Evolutionary conservation across 148 eudicot genomes (phyloP).

Genomic region (Fagopyrum esculentum): DNA sequence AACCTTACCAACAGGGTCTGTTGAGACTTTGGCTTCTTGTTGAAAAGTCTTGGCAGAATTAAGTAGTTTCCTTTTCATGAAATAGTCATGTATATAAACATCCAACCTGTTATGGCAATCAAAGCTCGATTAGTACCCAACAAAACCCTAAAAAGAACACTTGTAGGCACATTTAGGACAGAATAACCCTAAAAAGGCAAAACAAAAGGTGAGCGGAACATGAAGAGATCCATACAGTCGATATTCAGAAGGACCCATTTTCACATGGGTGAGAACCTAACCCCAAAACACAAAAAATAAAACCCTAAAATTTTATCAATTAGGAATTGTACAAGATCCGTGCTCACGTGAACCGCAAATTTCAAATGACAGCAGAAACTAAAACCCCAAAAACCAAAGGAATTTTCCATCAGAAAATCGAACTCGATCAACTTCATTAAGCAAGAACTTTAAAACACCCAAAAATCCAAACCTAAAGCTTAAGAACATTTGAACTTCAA

Average conservation of each 20-base stretch:
- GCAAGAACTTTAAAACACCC: not conserved
- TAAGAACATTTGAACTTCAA: not conserved
- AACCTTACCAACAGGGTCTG: conserved; percentile 42
- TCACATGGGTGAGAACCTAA: conserved; percentile 5
- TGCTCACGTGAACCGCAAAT: not conserved
- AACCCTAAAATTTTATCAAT: not conserved
- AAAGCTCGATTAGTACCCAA: conserved; percentile 3
- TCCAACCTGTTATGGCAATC: conserved; percentile 31
- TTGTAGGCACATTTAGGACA: conserved; percentile 4
- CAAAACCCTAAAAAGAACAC: not conserved
- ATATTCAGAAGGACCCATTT: conserved; percentile 8
- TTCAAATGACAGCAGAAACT: not conserved
- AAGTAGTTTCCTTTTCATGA: conserved; percentile 44
- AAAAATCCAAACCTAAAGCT: not conserved
- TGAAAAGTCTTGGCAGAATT: conserved; percentile 47
- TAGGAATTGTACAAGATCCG: conserved; percentile 5
- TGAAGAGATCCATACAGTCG: conserved; percentile 2
- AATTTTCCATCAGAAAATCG: not conserved
- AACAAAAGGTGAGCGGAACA: conserved; percentile 11
- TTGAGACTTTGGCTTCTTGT: conserved; percentile 41
- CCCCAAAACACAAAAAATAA: not conserved
- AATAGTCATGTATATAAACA: conserved; percentile 46
- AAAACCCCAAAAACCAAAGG: not conserved
- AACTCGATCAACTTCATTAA: not conserved
- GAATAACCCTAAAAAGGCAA: not conserved